These are phyloP conservation scores for Phytophthora brassicae DNA, from an alignment of 352 stramenopile species.

Conservation along the genomic window DNA sequence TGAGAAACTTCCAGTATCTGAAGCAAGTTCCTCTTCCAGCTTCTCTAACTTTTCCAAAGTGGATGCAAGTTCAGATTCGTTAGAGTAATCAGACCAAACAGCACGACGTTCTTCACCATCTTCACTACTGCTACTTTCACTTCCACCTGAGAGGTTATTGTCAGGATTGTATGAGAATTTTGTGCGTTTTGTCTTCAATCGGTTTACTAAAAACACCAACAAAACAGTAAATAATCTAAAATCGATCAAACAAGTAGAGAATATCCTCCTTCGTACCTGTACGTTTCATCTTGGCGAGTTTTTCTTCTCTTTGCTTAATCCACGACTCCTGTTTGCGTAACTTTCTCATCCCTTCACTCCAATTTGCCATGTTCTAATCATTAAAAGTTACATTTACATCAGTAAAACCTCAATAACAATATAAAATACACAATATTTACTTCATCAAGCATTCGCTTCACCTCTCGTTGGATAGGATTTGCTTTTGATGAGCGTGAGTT, in stretches of 20 bases:
- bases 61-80: slow-evolving; percentile 22
- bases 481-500: slow-evolving; percentile 25
- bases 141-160: slow-evolving; percentile 18
- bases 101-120: slow-evolving; percentile 5
- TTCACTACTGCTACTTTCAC: slow-evolving; percentile 16
- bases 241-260: slow-evolving; percentile 1
- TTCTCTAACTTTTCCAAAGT: slow-evolving; percentile 24
- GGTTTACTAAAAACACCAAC: slow-evolving; percentile 15
- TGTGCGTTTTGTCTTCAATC: slow-evolving; percentile 1
- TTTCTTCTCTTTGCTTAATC: slow-evolving; percentile 50
- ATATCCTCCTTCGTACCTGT: slow-evolving; percentile 9
- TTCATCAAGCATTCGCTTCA: slow-evolving; percentile 69
- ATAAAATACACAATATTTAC: slow-evolving; percentile 14
- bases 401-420: not conserved
- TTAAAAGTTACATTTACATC: not conserved
- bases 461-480: slow-evolving; percentile 50
- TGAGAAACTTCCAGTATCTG: slow-evolving; percentile 10
- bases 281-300: slow-evolving; percentile 42
- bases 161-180: not conserved
- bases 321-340: slow-evolving; percentile 51
- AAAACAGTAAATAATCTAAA: not conserved
- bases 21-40: slow-evolving; percentile 26
- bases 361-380: slow-evolving; percentile 39
- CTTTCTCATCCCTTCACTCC: slow-evolving; percentile 52
- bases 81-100: slow-evolving; percentile 25